These are phyloP conservation scores for Lactarius evosmus DNA, from an alignment of 768 basidiomycete genomes.

Conservation along the genomic window DNA sequence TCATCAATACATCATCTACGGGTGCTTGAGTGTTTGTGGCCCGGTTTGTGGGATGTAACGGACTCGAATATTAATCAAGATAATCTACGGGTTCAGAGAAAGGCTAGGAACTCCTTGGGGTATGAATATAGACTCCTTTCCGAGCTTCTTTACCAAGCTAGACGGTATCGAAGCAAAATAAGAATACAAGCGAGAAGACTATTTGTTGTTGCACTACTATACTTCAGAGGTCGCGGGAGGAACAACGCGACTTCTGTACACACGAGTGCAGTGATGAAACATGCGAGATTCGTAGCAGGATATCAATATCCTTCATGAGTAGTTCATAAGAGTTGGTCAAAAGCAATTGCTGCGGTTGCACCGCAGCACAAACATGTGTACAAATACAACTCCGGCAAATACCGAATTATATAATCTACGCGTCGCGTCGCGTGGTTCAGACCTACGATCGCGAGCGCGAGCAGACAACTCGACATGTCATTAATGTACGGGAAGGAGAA, in stretches of 20 bases:
- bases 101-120: not conserved
- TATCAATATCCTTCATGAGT: not conserved
- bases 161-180: constrained; percentile 11
- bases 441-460: not conserved
- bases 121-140: constrained; percentile 18
- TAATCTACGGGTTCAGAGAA: not conserved
- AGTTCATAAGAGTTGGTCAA: too few relatives aligned
- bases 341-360: too few relatives aligned
- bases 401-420: constrained; percentile 15
- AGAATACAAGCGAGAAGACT: constrained; percentile 8
- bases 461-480: constrained; percentile 38
- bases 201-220: constrained; percentile 35
- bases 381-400: not conserved
- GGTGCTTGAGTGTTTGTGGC: too few relatives aligned
- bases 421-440: constrained; percentile 20
- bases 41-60: too few relatives aligned
- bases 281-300: not conserved
- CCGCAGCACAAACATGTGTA: too few relatives aligned
- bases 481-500: constrained; percentile 68
- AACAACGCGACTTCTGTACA: constrained; percentile 38
- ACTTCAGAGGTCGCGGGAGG: constrained; percentile 39
- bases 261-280: constrained; percentile 20
- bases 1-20: too few relatives aligned
- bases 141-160: constrained; percentile 11
- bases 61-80: not conserved